Evolutionary conservation across 2,329 filamentous ascomycete species (phyloP).

Genomic region (Periconia macrospinosa): DNA sequence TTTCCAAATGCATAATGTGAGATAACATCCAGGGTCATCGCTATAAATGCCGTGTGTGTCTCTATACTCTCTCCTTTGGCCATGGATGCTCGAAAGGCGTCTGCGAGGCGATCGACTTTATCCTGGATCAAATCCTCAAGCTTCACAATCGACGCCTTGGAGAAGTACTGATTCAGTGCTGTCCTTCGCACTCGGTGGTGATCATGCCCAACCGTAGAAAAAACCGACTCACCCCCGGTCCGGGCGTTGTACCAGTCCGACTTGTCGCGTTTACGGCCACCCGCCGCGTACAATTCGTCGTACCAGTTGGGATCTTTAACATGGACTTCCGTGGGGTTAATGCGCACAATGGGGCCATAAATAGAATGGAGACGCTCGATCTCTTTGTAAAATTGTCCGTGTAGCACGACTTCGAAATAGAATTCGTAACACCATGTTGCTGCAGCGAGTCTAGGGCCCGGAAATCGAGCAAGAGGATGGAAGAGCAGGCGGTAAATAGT

Average conservation of each 20-base stretch:
- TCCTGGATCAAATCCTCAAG: constrained; percentile 17
- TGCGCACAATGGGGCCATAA: constrained; percentile 28
- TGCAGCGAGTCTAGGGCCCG: constrained; percentile 7
- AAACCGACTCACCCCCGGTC: background rate
- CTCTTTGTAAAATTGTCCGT: constrained; percentile 20
- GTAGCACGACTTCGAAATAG: constrained; percentile 8
- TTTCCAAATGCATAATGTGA: constrained; percentile 8
- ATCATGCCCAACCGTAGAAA: constrained; percentile 14
- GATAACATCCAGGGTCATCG: constrained; percentile 11
- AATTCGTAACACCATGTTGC: constrained; percentile 6
- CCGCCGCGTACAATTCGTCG: constrained; percentile 20
- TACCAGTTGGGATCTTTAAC: constrained; percentile 22
- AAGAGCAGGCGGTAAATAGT: constrained; percentile 3
- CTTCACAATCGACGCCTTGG: constrained; percentile 15
- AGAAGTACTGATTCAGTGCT: constrained; percentile 26
- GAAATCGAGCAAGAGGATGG: constrained; percentile 4
- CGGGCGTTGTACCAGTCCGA: background rate
- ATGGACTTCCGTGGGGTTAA: constrained; percentile 28
- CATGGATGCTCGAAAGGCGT: background rate
- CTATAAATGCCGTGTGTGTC: constrained; percentile 2
- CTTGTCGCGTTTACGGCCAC: constrained; percentile 1
- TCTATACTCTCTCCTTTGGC: background rate
- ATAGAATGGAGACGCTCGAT: background rate
- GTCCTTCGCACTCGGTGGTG: constrained; percentile 19
- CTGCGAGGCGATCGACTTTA: background rate